phyloP scores from a whole-genome alignment of 2,329 filamentous ascomycete species.

The Drechslera avenae region DNA sequence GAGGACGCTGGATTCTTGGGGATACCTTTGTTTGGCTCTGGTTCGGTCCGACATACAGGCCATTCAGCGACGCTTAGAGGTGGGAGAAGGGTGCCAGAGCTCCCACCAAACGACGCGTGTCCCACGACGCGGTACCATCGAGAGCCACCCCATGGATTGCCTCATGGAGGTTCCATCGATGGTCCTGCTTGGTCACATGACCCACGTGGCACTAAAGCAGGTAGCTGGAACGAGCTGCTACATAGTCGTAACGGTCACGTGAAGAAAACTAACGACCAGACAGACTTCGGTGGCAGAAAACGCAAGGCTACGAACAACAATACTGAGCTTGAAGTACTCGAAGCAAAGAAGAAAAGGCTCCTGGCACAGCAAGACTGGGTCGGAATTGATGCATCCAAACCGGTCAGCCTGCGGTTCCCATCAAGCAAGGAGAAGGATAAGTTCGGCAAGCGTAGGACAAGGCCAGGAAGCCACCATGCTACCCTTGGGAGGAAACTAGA shows the following conservation, averaged over 20 bases:
- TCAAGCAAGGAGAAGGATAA: constrained; percentile 33
- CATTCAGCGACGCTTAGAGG: constrained; percentile 6
- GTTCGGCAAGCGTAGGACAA: constrained; percentile 44
- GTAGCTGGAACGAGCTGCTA: neutral
- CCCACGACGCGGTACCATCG: neutral
- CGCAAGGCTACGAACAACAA: constrained; percentile 9
- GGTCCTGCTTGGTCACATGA: neutral
- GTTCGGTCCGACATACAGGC: constrained; percentile 17
- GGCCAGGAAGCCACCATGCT: constrained; percentile 10
- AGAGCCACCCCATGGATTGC: neutral
- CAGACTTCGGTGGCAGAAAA: constrained; percentile 12
- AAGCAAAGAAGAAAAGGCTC: constrained; percentile 37
- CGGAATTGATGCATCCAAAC: constrained; percentile 36
- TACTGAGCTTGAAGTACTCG: constrained; percentile 27
- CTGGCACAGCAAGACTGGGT: constrained; percentile 44
- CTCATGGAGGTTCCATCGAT: neutral
- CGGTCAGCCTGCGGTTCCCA: constrained; percentile 35
- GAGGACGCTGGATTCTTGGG: constrained; percentile 10
- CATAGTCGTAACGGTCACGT: neutral
- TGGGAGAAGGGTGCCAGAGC: neutral
- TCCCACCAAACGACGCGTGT: neutral
- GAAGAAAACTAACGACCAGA: neutral
- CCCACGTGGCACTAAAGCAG: neutral
- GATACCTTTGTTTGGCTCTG: constrained; percentile 11
- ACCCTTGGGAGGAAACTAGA: constrained; percentile 2